A percentile compares a stretch with the other conserved stretches of the same genome.
Evolutionary conservation across 495 filamentous ascomycete genomes (phyloP).

Genomic region (Neurospora cerealis): DNA sequence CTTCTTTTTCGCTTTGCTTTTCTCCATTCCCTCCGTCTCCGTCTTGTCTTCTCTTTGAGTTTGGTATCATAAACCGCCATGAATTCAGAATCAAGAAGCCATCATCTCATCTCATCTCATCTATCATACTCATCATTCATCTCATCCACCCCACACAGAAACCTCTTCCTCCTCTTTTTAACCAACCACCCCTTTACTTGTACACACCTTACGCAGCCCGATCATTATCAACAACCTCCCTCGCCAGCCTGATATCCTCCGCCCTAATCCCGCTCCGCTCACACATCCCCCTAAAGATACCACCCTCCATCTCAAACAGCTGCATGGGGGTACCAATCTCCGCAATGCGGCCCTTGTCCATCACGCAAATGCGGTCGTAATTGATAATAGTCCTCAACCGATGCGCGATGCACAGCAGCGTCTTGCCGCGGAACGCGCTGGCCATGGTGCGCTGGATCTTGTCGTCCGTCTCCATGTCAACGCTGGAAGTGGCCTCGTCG

Average conservation of each 20-base stretch:
- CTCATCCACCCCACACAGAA: background rate
- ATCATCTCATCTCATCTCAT: background rate
- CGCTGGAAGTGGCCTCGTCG: slow-evolving; percentile 86
- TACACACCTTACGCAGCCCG: background rate
- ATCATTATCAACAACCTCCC: slow-evolving; percentile 4
- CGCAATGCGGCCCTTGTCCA: slow-evolving; percentile 79
- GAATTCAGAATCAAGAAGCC: background rate
- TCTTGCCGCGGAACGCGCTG: slow-evolving; percentile 77
- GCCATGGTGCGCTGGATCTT: slow-evolving; percentile 92
- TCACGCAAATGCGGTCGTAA: slow-evolving; percentile 94
- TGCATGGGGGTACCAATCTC: slow-evolving; percentile 70
- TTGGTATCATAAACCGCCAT: background rate
- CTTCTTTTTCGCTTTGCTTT: background rate
- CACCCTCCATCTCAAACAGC: slow-evolving; percentile 50
- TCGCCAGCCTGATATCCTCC: slow-evolving; percentile 53
- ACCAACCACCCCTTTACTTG: background rate
- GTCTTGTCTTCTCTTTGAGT: background rate
- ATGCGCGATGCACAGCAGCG: slow-evolving; percentile 91
- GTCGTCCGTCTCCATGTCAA: slow-evolving; percentile 94
- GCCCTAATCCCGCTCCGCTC: slow-evolving; percentile 73
- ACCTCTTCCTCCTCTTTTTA: background rate
- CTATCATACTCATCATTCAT: background rate
- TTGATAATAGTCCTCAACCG: slow-evolving; percentile 79
- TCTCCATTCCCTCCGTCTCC: background rate
- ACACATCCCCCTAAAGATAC: slow-evolving; percentile 88